Base-by-base conservation (phyloP, 495 filamentous ascomycete species). In the Letharia lupina region DNA sequence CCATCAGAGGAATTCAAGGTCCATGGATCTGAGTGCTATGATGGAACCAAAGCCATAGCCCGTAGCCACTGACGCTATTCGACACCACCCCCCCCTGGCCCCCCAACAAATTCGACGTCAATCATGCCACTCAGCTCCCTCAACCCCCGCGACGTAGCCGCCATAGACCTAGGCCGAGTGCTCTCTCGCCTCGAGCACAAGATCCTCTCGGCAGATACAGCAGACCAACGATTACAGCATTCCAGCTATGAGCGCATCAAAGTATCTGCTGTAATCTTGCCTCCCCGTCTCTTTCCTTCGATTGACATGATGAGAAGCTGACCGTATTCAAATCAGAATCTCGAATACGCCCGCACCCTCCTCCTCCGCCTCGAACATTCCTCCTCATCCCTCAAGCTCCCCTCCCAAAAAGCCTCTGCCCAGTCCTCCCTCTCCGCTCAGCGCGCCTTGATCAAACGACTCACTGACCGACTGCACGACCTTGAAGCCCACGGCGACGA, bases 281-380 rank as follows among this genome's bases (percentile, higher is more conserved):
- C 54, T 58, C 31, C 18, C 11, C 44, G 33, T 42, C 10, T 52
- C 7, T 33, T 33, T 20, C 10, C 56, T 45, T 20, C 39, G 48
- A 35, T 18, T 31, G 28, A 11, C 16, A 4, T 15, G 28, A 13
- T 61, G 59, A 45, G 44, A 20, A 57, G 42, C 52, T 66, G 61
- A 67, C 15, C 10, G 1, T 18, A 15, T 47, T 37, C 28, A 39
- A 52, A 57, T 13, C 28, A 92, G 86, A 96, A 94, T 71, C 77
- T 96, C 69, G 87, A 89, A 73, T 87, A 91, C 73, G 92, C 92
- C 12, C 86, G 87, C 60, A 82, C 83, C 2, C 83, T 91, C 59
- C 88, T 96, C 54, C 81, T 87, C 41, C 83, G 82, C 63, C 83
- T 96, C 33, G 91, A 96, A 73, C 89, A 91, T 66, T 85, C 87